A percentile compares a stretch with the other conserved stretches of the same genome.
Evolutionary conservation across 1,284 basidiomycete species (phyloP).

Genomic region (Boletus calvinii): DNA sequence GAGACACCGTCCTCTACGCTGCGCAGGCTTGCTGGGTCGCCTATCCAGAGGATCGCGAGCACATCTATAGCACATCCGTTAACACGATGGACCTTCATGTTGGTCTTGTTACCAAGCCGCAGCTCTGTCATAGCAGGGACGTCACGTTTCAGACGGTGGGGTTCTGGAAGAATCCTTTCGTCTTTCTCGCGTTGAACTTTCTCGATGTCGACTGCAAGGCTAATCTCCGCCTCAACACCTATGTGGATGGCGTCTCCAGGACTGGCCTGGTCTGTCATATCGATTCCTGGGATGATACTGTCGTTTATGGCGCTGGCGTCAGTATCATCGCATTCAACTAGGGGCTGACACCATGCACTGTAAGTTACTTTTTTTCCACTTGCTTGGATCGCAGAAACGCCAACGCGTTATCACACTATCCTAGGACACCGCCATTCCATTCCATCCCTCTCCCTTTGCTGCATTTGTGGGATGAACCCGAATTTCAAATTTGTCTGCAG

Average conservation of each 20-base stretch:
- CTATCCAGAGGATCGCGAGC: constrained; percentile 26
- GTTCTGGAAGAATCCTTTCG: constrained; percentile 19
- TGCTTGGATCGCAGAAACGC: background rate
- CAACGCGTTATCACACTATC: background rate
- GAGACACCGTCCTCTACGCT: background rate
- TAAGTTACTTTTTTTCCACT: background rate
- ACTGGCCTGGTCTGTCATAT: constrained; percentile 18
- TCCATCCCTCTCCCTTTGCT: background rate
- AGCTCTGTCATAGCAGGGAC: constrained; percentile 1
- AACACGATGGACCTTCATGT: constrained; percentile 12
- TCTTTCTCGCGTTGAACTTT: constrained; percentile 22
- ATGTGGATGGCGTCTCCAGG: constrained; percentile 18
- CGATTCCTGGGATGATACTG: constrained; percentile 19
- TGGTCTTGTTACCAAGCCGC: constrained; percentile 5
- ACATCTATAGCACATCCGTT: constrained; percentile 20
- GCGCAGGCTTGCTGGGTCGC: constrained; percentile 22
- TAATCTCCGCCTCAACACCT: constrained; percentile 17
- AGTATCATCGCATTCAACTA: constrained; percentile 23
- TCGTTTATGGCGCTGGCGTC: constrained; percentile 15
- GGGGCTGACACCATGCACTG: background rate
- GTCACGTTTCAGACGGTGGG: constrained; percentile 7
- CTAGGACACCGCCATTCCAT: background rate
- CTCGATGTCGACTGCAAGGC: constrained; percentile 14
- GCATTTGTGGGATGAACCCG: background rate
- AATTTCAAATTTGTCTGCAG: background rate